Base-by-base conservation (phyloP, 2,329 filamentous ascomycete species). In the Trichophyton benhamiae region DNA sequence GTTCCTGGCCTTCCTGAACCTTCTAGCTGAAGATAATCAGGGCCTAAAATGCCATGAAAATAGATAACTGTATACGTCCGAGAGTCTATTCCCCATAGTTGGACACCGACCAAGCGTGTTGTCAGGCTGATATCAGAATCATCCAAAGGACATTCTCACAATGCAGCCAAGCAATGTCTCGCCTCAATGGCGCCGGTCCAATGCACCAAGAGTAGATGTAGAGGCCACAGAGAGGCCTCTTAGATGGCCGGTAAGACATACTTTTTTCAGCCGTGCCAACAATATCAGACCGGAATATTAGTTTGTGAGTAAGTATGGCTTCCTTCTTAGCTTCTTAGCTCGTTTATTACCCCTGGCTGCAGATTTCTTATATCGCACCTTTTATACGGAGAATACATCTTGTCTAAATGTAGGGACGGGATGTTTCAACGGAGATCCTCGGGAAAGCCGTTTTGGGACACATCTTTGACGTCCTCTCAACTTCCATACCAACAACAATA, bases 11-110 rank as follows among this genome's bases (percentile, higher is more conserved):
- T 52, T 52, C 22, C 20, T 52, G 48, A 52, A 52, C 48, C 25
- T 52, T 52, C 48, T 52, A 52, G 48, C 48, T 52, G 48, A 30
- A 52, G 48, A 52, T 52, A 52, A 52, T 52, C 25, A 25, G 17
- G 48, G 48, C 8, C 48, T 20, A 17, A 46, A 30, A 52, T 22
- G 8, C 48, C 11, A 9, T 30, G 9, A 52, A 30, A 5, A 30
- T 25, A 52, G 25, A 52, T 52, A 52, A 27, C 27, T 27, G 25
- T 46, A 46, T 46, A 52, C 48, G 48, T 52, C 22, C 48, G 48
- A 52, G 22, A 52, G 48, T 30, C 20, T 30, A 52, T 27, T 13
- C 22, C 15, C 15, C 27, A 7, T 30, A 7, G 6, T 30, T 30
- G 27, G 27, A 8, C 5, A 20, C 25, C 13, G 27, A 20, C 7